phyloP scores from a whole-genome alignment of 768 basidiomycete species.

The Astraeus odoratus region DNA sequence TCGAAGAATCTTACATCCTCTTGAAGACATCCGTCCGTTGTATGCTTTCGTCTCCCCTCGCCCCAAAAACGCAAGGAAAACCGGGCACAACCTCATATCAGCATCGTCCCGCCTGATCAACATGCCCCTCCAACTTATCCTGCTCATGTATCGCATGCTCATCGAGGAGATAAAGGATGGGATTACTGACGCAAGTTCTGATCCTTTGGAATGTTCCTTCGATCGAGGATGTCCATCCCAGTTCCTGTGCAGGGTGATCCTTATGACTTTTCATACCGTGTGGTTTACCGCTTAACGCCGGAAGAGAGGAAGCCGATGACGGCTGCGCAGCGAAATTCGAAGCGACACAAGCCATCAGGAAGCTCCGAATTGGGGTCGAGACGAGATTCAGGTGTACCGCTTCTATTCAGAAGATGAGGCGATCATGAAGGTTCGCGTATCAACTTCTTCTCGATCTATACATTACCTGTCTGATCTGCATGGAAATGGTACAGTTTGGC shows the following conservation, averaged over 20 bases:
- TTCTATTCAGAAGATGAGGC: constrained; percentile 87
- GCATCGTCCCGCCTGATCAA: constrained; percentile 87
- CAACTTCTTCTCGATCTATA: background rate
- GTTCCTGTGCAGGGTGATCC: constrained; percentile 43
- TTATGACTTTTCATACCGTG: constrained; percentile 64
- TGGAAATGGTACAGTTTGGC: constrained; percentile 19
- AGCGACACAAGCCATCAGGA: constrained; percentile 28
- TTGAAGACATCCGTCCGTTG: constrained; percentile 51
- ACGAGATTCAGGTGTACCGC: constrained; percentile 51
- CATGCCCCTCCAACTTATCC: constrained; percentile 90
- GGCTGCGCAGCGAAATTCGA: constrained; percentile 35
- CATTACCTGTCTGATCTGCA: background rate
- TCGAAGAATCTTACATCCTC: constrained; percentile 74
- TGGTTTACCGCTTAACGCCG: constrained; percentile 68
- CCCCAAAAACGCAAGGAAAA: constrained; percentile 19
- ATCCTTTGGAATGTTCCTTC: background rate
- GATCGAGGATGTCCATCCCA: background rate
- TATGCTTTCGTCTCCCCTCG: constrained; percentile 48
- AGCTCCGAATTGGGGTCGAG: constrained; percentile 14
- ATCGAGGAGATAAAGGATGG: constrained; percentile 75
- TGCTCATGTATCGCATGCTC: constrained; percentile 90
- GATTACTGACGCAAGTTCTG: constrained; percentile 52
- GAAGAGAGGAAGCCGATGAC: constrained; percentile 54
- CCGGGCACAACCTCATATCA: constrained; percentile 47
- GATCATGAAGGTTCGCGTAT: constrained; percentile 50